Evolutionary conservation across 2,329 filamentous ascomycete genomes (phyloP), one percentile per base, ranked within the genome.

Genomic region (Bipolaris sorokiniana): DNA sequence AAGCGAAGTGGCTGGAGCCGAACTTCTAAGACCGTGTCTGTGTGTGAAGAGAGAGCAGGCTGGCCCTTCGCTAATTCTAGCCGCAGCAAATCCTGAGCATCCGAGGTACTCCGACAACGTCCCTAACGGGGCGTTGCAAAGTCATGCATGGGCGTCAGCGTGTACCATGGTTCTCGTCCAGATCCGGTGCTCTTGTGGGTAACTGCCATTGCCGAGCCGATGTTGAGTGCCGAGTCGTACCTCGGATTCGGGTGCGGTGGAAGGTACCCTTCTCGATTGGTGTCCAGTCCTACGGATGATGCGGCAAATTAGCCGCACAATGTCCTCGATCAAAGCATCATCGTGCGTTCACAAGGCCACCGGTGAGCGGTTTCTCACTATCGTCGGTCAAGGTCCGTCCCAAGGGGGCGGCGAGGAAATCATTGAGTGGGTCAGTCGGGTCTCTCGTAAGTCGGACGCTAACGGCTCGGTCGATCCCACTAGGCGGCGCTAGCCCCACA

Each of bases 391-490:
- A 46, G 15, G 31, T 48, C 38, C 16, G 47, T n/a, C 38, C 26
- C 56, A 51, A 55, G 31, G 45, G 51, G 47, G 36, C 22, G 18
- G 31, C 33, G 18, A 54, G 3, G 23, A 54, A 51, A 48, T 38
- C 9, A 7, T 44, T n/a, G 44, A 48, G 44, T 37, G 54, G 54
- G 40, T 36, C 48, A 42, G 16, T 41, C 36, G 40, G 55, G 51
- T 42, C 38, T 34, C 26, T 16, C 7, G 20, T 42, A 37, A 44
- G 40, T 44, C 45, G 37, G 47, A 48, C 46, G 48, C 56, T 40
- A 56, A 54, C 51, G 56, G 52, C 56, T 56, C 56, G 47, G 51
- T 58, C 51, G 56, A 58, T 58, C 56, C 40, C 10, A 26, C 56
- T 48, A 48, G 42, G 1, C 7, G 37, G 28, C 37, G 16, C 38